These are phyloP conservation scores for Penicillium cinerascens DNA, from an alignment of 495 filamentous ascomycete species.

Conservation along the genomic window DNA sequence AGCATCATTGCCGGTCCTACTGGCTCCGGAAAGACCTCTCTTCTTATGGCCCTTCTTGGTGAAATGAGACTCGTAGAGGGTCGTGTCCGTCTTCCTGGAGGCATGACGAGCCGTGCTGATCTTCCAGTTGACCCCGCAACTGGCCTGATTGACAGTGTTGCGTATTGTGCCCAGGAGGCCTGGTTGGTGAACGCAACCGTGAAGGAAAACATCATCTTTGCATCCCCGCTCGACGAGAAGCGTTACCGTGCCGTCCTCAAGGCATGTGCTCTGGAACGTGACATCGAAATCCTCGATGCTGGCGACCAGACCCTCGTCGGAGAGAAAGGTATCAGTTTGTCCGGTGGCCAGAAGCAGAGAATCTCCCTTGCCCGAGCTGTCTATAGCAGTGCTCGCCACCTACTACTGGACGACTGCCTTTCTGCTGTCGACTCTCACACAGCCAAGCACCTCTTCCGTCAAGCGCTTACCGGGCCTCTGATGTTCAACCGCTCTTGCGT, in stretches of 20 bases:
- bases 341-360: slow-evolving; percentile 96
- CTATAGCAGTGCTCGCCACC: slow-evolving; percentile 85
- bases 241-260: slow-evolving; percentile 85
- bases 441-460: slow-evolving; percentile 95
- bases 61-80: slow-evolving; percentile 92
- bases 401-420: slow-evolving; percentile 92
- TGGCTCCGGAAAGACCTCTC: slow-evolving; percentile 89
- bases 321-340: slow-evolving; percentile 95
- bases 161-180: slow-evolving; percentile 96
- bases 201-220: slow-evolving; percentile 94
- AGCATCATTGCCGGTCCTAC: slow-evolving; percentile 93
- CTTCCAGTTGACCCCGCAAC: slow-evolving; percentile 78
- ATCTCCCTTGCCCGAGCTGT: slow-evolving; percentile 92
- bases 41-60: slow-evolving; percentile 93
- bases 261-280: slow-evolving; percentile 90
- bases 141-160: slow-evolving; percentile 83
- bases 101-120: slow-evolving; percentile 73
- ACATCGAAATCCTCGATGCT: slow-evolving; percentile 85
- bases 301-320: slow-evolving; percentile 94
- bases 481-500: slow-evolving; percentile 91
- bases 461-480: slow-evolving; percentile 84
- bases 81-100: slow-evolving; percentile 75
- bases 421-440: slow-evolving; percentile 99
- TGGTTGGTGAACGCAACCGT: slow-evolving; percentile 98
- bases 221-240: slow-evolving; percentile 73